phyloP scores from a whole-genome alignment of 2,329 filamentous ascomycete species.

The Amesomyces nigricolor region DNA sequence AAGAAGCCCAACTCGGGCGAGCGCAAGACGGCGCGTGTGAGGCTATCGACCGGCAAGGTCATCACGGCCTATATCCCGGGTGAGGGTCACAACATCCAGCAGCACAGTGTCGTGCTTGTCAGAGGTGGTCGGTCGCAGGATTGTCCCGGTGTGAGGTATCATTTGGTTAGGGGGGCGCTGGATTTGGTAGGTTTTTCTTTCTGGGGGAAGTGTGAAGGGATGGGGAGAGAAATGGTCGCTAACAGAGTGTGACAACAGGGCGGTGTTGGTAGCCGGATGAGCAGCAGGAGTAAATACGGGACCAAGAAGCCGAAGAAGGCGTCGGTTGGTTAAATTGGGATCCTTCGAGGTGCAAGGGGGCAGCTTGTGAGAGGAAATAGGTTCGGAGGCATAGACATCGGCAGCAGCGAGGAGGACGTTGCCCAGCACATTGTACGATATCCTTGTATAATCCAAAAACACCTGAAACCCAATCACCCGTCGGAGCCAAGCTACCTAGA shows the following conservation, averaged over 20 bases:
- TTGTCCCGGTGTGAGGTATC: conserved; percentile 97
- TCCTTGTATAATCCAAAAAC: conserved; percentile 8
- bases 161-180: conserved; percentile 82
- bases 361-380: not conserved
- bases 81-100: conserved; percentile 97
- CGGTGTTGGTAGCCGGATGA: conserved; percentile 79
- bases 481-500: too few relatives aligned
- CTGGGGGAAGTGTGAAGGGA: too few relatives aligned
- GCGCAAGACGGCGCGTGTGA: conserved; percentile 88
- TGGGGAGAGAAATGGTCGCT: too few relatives aligned
- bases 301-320: conserved; percentile 97
- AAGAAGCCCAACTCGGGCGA: conserved; percentile 99
- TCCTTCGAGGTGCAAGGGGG: not conserved
- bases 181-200: conserved; percentile 67
- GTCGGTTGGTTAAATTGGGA: conserved; percentile 39
- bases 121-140: conserved; percentile 89
- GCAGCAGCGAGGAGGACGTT: not conserved
- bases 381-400: not conserved
- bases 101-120: conserved; percentile 97
- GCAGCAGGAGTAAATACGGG: conserved; percentile 90
- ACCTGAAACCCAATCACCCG: not conserved
- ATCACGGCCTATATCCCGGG: conserved; percentile 94
- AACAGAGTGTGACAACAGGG: conserved; percentile 57
- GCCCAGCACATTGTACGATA: conserved; percentile 9
- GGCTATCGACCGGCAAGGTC: conserved; percentile 78